Evolutionary conservation across 495 filamentous ascomycete species (phyloP).

Genomic region (Elaphomyces granulatus): DNA sequence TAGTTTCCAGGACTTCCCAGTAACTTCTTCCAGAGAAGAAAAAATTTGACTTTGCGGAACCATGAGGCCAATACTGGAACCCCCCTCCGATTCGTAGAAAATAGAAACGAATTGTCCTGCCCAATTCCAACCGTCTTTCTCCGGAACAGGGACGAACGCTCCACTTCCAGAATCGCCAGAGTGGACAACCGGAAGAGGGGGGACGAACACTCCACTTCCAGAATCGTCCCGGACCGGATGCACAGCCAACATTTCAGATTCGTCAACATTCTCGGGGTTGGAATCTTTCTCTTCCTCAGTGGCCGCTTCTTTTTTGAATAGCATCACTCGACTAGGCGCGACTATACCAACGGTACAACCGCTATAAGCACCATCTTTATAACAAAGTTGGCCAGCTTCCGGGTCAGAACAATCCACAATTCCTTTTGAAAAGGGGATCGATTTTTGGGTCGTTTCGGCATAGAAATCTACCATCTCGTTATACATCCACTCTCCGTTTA

Average conservation of each 20-base stretch:
- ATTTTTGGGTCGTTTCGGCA: neutral
- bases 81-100: neutral
- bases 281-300: too few species aligned
- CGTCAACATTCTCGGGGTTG: constrained; percentile 2
- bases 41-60: constrained; percentile 3
- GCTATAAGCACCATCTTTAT: constrained; percentile 1
- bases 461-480: neutral
- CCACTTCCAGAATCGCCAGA: constrained; percentile 4
- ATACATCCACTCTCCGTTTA: constrained; percentile 4
- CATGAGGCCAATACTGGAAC: constrained; percentile 2
- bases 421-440: neutral
- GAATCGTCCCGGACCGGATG: neutral
- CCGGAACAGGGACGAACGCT: constrained; percentile 1
- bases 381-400: neutral
- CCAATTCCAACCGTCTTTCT: constrained; percentile 4
- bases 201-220: too few species aligned
- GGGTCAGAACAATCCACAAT: neutral
- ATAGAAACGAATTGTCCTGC: constrained; percentile 4
- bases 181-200: too few species aligned
- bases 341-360: neutral
- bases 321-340: neutral
- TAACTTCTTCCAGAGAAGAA: constrained; percentile 1
- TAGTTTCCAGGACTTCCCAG: constrained; percentile 2
- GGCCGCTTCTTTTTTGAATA: constrained; percentile 1
- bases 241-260: neutral